Evolutionary conservation across 352 stramenopile species (phyloP).

Genomic region (Chrysophaeum taylorii): DNA sequence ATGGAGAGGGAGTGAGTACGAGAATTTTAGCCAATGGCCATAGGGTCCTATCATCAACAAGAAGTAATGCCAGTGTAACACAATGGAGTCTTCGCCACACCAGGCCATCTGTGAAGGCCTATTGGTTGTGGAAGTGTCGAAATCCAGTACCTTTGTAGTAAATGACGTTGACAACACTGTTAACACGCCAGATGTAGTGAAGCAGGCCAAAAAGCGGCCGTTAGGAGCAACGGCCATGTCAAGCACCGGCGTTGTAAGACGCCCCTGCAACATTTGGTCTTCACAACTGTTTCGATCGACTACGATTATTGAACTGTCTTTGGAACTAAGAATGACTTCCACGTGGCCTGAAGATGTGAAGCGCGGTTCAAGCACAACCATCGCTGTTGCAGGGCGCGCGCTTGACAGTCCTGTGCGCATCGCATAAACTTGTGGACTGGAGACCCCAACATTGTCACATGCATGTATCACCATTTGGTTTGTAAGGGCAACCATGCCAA

Average conservation of each 20-base stretch:
- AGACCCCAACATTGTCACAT: neutral
- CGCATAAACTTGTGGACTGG: neutral
- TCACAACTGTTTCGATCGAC: neutral
- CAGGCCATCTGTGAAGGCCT: neutral
- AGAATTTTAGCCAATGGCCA: neutral
- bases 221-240: neutral
- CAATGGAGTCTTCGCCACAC: neutral
- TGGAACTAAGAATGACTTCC: conserved; percentile 1
- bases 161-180: neutral
- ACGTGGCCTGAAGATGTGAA: neutral
- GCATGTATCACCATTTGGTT: neutral
- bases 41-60: conserved; percentile 4
- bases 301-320: neutral
- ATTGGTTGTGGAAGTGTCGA: neutral
- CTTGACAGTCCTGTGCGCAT: neutral
- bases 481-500: neutral
- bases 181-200: neutral
- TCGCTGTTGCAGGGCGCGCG: neutral
- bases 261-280: neutral
- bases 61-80: neutral
- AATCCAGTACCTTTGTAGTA: conserved; percentile 2
- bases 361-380: neutral
- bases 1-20: neutral
- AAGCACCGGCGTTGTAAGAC: neutral
- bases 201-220: neutral